Evolutionary conservation across 352 stramenopile species (phyloP).

Genomic region (Globisporangium rhizosaccharum): DNA sequence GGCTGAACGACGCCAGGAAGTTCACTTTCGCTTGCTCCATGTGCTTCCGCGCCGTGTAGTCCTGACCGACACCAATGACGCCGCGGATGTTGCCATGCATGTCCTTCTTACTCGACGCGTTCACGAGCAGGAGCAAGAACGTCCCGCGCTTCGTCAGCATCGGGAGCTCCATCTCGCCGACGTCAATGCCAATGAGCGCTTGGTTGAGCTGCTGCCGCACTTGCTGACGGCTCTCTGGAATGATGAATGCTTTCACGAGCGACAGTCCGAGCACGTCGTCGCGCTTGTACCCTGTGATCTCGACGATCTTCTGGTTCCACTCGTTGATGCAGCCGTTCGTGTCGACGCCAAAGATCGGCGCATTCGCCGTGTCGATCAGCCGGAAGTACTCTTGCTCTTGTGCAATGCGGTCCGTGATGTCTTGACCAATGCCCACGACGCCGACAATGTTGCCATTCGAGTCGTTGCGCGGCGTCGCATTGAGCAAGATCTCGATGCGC

Average conservation of each 20-base stretch:
- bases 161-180: conserved; percentile 86
- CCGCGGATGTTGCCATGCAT: conserved; percentile 90
- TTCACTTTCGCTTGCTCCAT: conserved; percentile 85
- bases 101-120: conserved; percentile 86
- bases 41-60: conserved; percentile 87
- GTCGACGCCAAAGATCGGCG: conserved; percentile 83
- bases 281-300: conserved; percentile 81
- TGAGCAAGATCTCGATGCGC: conserved; percentile 67
- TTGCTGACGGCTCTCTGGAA: conserved; percentile 53
- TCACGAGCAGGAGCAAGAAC: conserved; percentile 72
- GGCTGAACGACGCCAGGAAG: conserved; percentile 84
- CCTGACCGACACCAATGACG: conserved; percentile 90
- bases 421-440: conserved; percentile 82
- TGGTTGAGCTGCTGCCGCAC: conserved; percentile 74
- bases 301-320: conserved; percentile 86
- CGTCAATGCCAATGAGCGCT: conserved; percentile 76
- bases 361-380: conserved; percentile 75
- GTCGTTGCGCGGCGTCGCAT: conserved; percentile 65
- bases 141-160: conserved; percentile 73
- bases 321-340: conserved; percentile 79
- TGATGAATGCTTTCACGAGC: conserved; percentile 79
- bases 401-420: conserved; percentile 71
- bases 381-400: conserved; percentile 70
- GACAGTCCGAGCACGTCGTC: conserved; percentile 60
- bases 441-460: conserved; percentile 76